Evolutionary conservation across 495 filamentous ascomycete species (phyloP).

Genomic region (Penicillium riverlandense): DNA sequence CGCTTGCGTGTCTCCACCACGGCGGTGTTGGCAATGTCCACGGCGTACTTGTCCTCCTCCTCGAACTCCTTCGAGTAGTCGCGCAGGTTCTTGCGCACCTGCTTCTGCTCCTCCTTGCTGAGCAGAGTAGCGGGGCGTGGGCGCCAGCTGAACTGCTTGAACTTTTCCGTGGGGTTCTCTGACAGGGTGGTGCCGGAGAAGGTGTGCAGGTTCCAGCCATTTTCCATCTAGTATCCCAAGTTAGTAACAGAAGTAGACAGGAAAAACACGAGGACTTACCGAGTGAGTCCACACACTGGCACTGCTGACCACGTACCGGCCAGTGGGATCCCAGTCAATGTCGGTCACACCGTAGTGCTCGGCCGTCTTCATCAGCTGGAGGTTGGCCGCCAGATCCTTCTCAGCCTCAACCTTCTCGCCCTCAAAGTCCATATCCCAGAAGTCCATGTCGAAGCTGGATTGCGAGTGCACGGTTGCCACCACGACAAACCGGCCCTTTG

Average conservation of each 20-base stretch:
- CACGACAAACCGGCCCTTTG: constrained; percentile 88
- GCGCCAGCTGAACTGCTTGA: constrained; percentile 95
- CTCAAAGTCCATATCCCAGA: constrained; percentile 96
- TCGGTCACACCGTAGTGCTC: constrained; percentile 98
- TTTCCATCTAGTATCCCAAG: constrained; percentile 70
- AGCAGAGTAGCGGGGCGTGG: constrained; percentile 85
- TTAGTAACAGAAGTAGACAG: constrained; percentile 24
- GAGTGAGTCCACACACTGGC: constrained; percentile 92
- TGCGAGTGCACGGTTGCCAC: constrained; percentile 87
- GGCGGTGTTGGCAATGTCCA: constrained; percentile 84
- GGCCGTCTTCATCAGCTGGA: constrained; percentile 82
- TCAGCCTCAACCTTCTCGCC: constrained; percentile 88
- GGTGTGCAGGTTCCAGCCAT: constrained; percentile 96
- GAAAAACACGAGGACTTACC: constrained; percentile 43
- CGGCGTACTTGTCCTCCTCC: constrained; percentile 85
- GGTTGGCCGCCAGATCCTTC: constrained; percentile 90
- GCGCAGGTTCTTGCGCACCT: constrained; percentile 94
- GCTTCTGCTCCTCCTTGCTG: constrained; percentile 90
- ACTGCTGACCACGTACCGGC: constrained; percentile 85
- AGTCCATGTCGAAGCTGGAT: constrained; percentile 91
- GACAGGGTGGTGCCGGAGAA: constrained; percentile 85
- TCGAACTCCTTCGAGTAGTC: constrained; percentile 95
- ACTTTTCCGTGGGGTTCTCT: constrained; percentile 89
- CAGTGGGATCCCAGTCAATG: constrained; percentile 95
- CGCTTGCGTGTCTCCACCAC: constrained; percentile 83